These are phyloP conservation scores for Trametes polyzona DNA, from an alignment of 1,284 basidiomycete genomes.

Conservation along the genomic window DNA sequence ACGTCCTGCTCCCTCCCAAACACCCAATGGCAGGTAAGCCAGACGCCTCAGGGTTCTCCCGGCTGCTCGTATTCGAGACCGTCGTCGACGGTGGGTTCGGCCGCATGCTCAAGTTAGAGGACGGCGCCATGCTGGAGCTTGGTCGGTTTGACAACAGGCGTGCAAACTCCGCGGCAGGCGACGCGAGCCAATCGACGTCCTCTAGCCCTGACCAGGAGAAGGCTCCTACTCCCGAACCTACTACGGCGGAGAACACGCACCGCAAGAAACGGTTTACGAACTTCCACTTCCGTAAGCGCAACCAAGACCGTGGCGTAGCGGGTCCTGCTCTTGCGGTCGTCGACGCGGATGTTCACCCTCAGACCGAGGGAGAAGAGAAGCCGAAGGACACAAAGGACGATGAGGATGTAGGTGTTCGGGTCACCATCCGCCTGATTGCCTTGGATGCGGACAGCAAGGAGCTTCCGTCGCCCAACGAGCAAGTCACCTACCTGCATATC, in stretches of 20 bases:
- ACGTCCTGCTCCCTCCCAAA: conserved; percentile 67
- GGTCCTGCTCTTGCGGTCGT: conserved; percentile 80
- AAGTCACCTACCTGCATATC: conserved; percentile 84
- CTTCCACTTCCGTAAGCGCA: conserved; percentile 64
- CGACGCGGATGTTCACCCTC: conserved; percentile 52
- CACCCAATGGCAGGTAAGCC: conserved; percentile 51
- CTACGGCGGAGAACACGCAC: conserved; percentile 27
- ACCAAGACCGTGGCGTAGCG: conserved; percentile 52
- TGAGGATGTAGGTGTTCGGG: conserved; percentile 68
- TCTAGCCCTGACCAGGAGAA: conserved; percentile 25
- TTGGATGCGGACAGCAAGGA: conserved; percentile 72
- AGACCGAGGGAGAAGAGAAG: conserved; percentile 41
- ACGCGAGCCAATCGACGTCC: conserved; percentile 7
- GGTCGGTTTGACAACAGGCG: conserved; percentile 59
- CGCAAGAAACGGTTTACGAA: conserved; percentile 61
- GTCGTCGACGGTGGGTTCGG: conserved; percentile 83
- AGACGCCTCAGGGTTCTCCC: conserved; percentile 48
- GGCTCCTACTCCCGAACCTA: conserved; percentile 23
- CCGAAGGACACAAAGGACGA: conserved; percentile 49
- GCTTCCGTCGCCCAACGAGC: conserved; percentile 74
- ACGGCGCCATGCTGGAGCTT: conserved; percentile 75
- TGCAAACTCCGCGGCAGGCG: conserved; percentile 2
- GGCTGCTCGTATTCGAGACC: conserved; percentile 71
- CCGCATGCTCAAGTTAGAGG: conserved; percentile 69
- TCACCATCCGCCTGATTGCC: conserved; percentile 77